Evolutionary conservation across 2,329 filamentous ascomycete genomes (phyloP).

Genomic region (Microsporum audouinii): DNA sequence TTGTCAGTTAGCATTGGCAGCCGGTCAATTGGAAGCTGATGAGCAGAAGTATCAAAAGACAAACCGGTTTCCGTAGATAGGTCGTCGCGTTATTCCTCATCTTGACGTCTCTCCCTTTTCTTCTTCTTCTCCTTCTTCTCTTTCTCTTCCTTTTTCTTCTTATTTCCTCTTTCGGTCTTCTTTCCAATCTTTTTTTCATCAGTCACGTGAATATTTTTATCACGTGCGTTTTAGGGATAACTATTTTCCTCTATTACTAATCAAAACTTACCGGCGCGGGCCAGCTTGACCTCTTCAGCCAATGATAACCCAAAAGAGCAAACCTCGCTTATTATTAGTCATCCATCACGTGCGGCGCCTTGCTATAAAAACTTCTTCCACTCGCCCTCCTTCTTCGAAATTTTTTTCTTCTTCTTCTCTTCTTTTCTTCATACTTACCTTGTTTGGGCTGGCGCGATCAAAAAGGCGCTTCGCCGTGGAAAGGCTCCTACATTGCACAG

Average conservation of each 20-base stretch:
- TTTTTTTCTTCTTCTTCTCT: conserved; percentile 28
- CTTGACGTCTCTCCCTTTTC: conserved; percentile 17
- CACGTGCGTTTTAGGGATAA: not conserved
- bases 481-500: conserved; percentile 48
- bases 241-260: not conserved
- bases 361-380: conserved; percentile 23
- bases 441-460: conserved; percentile 40
- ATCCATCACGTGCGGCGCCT: not conserved
- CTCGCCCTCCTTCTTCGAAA: conserved; percentile 15
- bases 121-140: not conserved
- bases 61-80: conserved; percentile 30
- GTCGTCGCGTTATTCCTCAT: conserved; percentile 38
- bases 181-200: not conserved
- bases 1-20: not conserved
- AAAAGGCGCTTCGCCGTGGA: conserved; percentile 35
- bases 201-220: not conserved
- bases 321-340: conserved; percentile 26
- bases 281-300: conserved; percentile 1
- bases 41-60: not conserved
- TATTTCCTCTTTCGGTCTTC: not conserved
- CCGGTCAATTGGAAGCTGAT: not conserved
- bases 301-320: conserved; percentile 4
- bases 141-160: not conserved
- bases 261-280: not conserved
- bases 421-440: conserved; percentile 43